Base-by-base conservation (phyloP, 1,284 basidiomycete species). In the Albatrellus sp. region DNA sequence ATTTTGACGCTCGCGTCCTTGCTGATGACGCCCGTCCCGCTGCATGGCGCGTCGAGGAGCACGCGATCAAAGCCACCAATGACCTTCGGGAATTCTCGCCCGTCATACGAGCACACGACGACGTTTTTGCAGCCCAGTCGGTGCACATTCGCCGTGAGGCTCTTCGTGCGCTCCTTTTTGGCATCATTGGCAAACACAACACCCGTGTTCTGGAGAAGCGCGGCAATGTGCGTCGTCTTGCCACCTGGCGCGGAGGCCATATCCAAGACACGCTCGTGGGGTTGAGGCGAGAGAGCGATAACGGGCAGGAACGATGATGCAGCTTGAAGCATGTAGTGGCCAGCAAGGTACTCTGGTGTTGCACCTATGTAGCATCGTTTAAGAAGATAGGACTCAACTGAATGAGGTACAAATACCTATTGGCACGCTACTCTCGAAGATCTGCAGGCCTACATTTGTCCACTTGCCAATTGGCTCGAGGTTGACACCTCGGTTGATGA, bases 261-360 rank as follows among this genome's bases (percentile, higher is more conserved):
- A 61, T 99, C 96, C 48, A 99, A 75, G 4, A 98, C 80, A 20
- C 93, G 85, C 62, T 98, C 96, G 51, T 89, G 77, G 1, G 92
- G 91, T 58, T 94, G 88, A 13, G 96, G 96, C 16, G 80, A 72
- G 33, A 99, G 80, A 1, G 96, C 91, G 54, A 98, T 93, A 55
- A 98, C 94, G 37, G 96, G 96, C n/a, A 99, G 73, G 75, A 99
- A 98, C 1, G 93, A 98, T 5, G 92, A 96, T 3, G 96, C 96
- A 3, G 96, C 91, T 69, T 99, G 96, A 14, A 98, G 85, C 90
- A 99, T 98, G 68, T 99, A 99, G 61, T 99, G 93, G 2, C 96
- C 96, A 0, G 94, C 92, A 32, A 99, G 80, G 63, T 99, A 99
- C 66, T 99, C 96, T 5, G 96, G 96, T 2, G 96, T 98, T 4